Evolutionary conservation across 257 asterid genomes (phyloP).

Genomic region (Thymus mandschuricus): DNA sequence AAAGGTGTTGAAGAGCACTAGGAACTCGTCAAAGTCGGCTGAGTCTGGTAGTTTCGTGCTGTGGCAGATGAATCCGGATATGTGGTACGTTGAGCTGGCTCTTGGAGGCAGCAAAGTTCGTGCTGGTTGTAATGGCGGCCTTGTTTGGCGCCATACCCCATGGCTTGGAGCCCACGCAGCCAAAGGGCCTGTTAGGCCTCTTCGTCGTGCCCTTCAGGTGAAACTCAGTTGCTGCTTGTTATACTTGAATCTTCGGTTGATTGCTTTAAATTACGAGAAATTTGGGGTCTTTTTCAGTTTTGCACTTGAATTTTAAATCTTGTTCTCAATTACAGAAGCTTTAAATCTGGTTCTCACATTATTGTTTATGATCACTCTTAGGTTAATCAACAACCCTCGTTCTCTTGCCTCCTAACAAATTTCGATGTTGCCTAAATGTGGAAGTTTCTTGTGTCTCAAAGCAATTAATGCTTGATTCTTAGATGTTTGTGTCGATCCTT

Average conservation of each 20-base stretch:
- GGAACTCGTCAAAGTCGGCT: slow-evolving; percentile 52
- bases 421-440: too few relatives aligned
- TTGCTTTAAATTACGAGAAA: background rate
- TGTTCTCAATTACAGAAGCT: too few relatives aligned
- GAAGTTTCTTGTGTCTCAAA: too few relatives aligned
- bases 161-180: slow-evolving; percentile 95
- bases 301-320: background rate
- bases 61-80: slow-evolving; percentile 87
- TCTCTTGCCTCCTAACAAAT: too few relatives aligned
- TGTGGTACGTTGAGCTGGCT: slow-evolving; percentile 88
- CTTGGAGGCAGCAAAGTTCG: slow-evolving; percentile 80
- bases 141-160: slow-evolving; percentile 93
- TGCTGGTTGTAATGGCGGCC: slow-evolving; percentile 79
- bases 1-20: slow-evolving; percentile 58
- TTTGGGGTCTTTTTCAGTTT: background rate
- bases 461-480: too few relatives aligned
- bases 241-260: too few relatives aligned
- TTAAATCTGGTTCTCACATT: too few relatives aligned
- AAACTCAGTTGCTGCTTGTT: background rate
- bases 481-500: background rate
- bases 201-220: slow-evolving; percentile 84
- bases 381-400: too few relatives aligned
- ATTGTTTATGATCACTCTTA: too few relatives aligned
- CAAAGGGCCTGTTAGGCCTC: slow-evolving; percentile 81
- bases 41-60: slow-evolving; percentile 79